These are phyloP conservation scores for Globisporangium recalcitrans DNA, from an alignment of 352 stramenopile genomes.

Conservation along the genomic window DNA sequence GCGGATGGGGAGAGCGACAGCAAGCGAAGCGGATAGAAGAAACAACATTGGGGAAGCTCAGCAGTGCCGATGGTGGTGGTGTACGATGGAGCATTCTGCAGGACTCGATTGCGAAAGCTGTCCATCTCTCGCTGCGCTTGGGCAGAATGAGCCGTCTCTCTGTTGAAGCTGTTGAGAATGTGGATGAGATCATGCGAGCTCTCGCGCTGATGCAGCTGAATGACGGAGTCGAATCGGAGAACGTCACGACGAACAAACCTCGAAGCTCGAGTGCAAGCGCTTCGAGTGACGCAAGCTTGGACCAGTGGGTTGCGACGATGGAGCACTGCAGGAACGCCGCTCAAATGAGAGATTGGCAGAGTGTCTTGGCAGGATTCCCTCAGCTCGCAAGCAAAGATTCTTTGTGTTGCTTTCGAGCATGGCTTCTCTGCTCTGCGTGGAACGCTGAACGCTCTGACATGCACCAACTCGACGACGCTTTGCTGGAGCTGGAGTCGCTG, in stretches of 20 bases:
- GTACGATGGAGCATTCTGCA: constrained; percentile 68
- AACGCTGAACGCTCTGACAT: constrained; percentile 80
- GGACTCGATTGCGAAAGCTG: constrained; percentile 61
- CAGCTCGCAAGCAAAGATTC: constrained; percentile 56
- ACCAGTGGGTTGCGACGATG: constrained; percentile 58
- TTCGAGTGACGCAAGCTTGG: constrained; percentile 19
- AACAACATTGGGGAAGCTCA: constrained; percentile 62
- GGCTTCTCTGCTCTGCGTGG: constrained; percentile 65
- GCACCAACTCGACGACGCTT: constrained; percentile 73
- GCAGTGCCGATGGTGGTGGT: constrained; percentile 47
- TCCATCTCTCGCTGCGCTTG: constrained; percentile 69
- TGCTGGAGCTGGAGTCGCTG: constrained; percentile 57
- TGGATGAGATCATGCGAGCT: constrained; percentile 71
- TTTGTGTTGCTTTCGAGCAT: constrained; percentile 63
- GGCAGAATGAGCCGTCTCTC: constrained; percentile 55
- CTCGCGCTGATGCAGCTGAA: constrained; percentile 81
- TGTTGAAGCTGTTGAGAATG: constrained; percentile 67
- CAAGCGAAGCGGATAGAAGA: constrained; percentile 72
- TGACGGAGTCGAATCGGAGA: constrained; percentile 46
- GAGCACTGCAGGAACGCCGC: constrained; percentile 53
- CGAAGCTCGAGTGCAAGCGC: constrained; percentile 10
- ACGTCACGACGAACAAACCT: constrained; percentile 22
- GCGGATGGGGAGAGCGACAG: constrained; percentile 52
- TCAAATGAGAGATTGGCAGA: constrained; percentile 66
- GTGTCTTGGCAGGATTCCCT: constrained; percentile 48